phyloP scores from a whole-genome alignment of 2,329 filamentous ascomycete genomes.

The Trichoderma sp. region DNA sequence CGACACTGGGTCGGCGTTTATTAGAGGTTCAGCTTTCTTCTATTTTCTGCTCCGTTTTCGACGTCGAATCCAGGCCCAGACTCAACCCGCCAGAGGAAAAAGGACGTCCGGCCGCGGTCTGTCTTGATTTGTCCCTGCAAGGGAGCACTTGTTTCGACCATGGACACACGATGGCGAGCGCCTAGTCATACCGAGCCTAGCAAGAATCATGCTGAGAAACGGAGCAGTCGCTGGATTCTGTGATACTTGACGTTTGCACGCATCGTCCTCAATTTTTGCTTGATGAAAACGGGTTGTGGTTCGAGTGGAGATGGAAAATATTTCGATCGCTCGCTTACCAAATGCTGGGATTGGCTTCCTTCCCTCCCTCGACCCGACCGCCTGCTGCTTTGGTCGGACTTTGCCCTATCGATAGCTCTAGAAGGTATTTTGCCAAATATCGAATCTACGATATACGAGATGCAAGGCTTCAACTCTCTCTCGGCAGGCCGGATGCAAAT shows the following conservation, averaged over 20 bases:
- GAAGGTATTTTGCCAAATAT: not conserved
- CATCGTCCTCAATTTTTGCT: not conserved
- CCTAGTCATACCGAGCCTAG: not conserved
- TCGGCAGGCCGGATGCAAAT: not conserved
- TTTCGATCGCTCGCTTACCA: not conserved
- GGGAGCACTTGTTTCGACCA: not conserved
- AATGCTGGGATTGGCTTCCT: not conserved
- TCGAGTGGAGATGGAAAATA: not conserved
- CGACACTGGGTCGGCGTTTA: not conserved
- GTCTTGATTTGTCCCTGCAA: not conserved
- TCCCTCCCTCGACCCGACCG: not conserved
- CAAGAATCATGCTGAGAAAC: not conserved
- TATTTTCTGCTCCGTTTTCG: not conserved
- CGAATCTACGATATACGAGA: not conserved
- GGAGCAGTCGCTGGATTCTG: not conserved
- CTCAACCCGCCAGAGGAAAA: not conserved
- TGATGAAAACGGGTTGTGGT: not conserved
- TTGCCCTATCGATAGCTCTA: not conserved
- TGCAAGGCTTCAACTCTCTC: not conserved
- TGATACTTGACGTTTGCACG: not conserved
- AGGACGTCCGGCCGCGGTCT: not conserved
- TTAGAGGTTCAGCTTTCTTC: not conserved
- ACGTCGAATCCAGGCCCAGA: not conserved
- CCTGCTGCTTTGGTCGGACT: constrained; percentile 9
- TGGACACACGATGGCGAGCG: not conserved